Conservation (phyloP, 176 grass and related monocot genomes). For the Elaeis guineensis region DNA sequence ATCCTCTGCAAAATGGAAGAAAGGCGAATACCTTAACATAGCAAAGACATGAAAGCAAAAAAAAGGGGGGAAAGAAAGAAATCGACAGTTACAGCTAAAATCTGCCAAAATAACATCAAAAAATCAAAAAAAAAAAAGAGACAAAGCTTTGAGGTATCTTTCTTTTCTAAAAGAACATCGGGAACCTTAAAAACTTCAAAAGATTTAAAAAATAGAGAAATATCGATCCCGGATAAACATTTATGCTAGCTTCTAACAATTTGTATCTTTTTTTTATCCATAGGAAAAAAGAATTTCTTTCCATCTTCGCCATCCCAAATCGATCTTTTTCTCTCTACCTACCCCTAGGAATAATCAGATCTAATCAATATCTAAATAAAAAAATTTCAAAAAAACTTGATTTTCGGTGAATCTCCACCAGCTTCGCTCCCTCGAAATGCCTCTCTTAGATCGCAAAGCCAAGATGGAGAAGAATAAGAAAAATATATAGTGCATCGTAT, state of each 20-base stretch:
- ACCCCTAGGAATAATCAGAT: neutral
- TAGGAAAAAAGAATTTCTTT: no score
- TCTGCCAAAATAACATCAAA: neutral
- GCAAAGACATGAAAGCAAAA: neutral
- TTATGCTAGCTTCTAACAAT: neutral
- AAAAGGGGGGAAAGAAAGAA: neutral
- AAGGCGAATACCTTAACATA: neutral
- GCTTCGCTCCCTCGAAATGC: neutral
- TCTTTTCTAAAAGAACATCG: neutral
- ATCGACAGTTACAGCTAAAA: neutral
- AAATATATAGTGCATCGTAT: neutral
- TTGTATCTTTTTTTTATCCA: neutral
- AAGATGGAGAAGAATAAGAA: neutral
- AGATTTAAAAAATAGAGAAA: conserved; percentile 1
- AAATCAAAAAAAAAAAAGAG: neutral
- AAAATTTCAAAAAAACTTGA: neutral
- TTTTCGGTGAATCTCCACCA: neutral
- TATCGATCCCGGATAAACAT: neutral
- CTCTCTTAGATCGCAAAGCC: neutral
- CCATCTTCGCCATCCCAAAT: neutral
- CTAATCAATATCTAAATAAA: neutral
- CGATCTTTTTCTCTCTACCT: neutral
- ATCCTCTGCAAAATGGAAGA: neutral
- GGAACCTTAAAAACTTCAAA: neutral
- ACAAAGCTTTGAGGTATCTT: neutral